Evolutionary conservation across 805 yeast genomes (phyloP).

Genomic region (Metschnikowia cubensis): DNA sequence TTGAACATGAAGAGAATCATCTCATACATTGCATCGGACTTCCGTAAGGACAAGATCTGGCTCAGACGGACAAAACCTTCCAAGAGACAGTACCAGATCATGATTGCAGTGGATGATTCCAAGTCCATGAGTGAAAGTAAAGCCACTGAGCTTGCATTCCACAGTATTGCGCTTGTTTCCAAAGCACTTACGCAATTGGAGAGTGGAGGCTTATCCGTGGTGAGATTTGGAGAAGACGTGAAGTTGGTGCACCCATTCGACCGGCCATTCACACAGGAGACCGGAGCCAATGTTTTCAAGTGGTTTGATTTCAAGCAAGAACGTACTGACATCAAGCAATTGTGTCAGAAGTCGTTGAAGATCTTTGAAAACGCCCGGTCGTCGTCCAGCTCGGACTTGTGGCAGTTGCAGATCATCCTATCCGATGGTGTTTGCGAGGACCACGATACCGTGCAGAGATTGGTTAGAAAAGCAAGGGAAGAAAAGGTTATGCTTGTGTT

Average conservation of each 20-base stretch:
- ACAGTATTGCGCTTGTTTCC: constrained; percentile 88
- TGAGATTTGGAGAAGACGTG: constrained; percentile 82
- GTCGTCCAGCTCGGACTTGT: constrained; percentile 54
- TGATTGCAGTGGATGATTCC: constrained; percentile 97
- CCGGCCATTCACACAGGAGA: constrained; percentile 73
- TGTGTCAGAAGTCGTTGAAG: constrained; percentile 67
- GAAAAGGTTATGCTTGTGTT: constrained; percentile 92
- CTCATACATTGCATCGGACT: constrained; percentile 96
- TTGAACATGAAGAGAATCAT: constrained; percentile 96
- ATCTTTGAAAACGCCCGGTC: constrained; percentile 62
- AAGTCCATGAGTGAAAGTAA: constrained; percentile 95
- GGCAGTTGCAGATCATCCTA: constrained; percentile 90
- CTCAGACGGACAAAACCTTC: constrained; percentile 95
- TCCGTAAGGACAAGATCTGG: constrained; percentile 98
- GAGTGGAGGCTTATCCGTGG: constrained; percentile 87
- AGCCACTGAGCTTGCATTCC: constrained; percentile 87
- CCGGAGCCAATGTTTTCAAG: constrained; percentile 80
- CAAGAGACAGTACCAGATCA: constrained; percentile 93
- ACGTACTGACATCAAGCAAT: constrained; percentile 73
- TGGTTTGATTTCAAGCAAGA: constrained; percentile 90
- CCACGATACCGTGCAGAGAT: constrained; percentile 73
- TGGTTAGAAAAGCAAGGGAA: constrained; percentile 90
- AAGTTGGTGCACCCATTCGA: constrained; percentile 87
- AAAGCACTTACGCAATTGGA: constrained; percentile 92
- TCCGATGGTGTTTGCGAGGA: constrained; percentile 98